Base-by-base conservation (phyloP, 352 stramenopile species). In the Blastocystis sp. region DNA sequence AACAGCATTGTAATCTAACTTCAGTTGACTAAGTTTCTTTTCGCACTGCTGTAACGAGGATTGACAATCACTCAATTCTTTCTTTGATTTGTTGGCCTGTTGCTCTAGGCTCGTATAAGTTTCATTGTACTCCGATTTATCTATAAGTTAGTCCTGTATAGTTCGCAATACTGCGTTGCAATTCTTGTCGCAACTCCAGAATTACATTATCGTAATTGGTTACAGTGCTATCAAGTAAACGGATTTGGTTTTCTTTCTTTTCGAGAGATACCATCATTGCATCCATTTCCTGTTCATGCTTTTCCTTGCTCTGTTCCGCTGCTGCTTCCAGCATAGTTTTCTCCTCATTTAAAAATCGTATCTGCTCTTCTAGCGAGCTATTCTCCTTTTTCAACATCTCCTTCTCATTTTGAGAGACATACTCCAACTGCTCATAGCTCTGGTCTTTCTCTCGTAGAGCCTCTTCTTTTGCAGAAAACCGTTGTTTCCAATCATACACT, bases 201-300 rank as follows among this genome's bases (percentile, higher is more conserved):
- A 84, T 84, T 20, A 53, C 37, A 11, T 23, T 29, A 47, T 84
- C 73, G 23, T 66, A 53, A 45, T 68, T 20, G 15, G 26, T 23
- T 18, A 54, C 15, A 11, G 50, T 29, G 15, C 45, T 53, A 34
- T 84, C 53, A 37, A 69, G 2, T 29, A 13, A 3, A 18, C 47
- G 73, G 9, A 84, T 45, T 45, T 64, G 47, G 11, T 84, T 53
- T 37, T 84, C 73, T 55, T 84, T 84, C 73, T 84, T 84, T n/a
- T 64, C 62, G 9, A 84, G 26, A 6, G 73, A 84, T 15, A 45
- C 34, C 73, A 84, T 66, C 73, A 84, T 66, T 11, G 50, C n/a
- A 26, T 15, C 50, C 73, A 84, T 66, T 29, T 84, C 73, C 39
- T 64, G 37, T 26, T 64, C 47, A 43, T 84, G 73, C 0, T 8